Percentiles rank a stretch among this genome's conserved stretches.
phyloP scores from a whole-genome alignment of 768 basidiomycete genomes.

The Mycena leptocephala region DNA sequence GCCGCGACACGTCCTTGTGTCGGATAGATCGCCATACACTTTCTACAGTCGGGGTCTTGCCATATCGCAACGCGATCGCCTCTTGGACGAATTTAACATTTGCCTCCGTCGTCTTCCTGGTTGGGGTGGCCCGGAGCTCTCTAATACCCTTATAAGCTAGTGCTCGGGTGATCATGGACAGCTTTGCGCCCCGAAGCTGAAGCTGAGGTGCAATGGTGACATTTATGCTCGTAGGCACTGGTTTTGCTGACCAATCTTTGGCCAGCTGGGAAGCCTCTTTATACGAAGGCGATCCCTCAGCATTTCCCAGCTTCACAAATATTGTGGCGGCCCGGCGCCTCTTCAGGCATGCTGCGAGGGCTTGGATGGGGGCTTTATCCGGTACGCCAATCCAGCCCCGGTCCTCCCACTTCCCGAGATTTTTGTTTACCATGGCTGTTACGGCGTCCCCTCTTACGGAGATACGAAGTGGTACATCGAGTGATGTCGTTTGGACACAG shows the following conservation, averaged over 20 bases:
- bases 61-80: neutral
- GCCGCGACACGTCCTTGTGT: neutral
- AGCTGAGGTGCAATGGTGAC: neutral
- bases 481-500: neutral
- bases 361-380: neutral
- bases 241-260: neutral
- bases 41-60: neutral
- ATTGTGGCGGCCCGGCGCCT: neutral
- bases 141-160: neutral
- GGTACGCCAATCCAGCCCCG: constrained; percentile 10
- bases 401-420: constrained; percentile 4
- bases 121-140: neutral
- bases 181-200: neutral
- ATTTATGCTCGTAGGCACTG: neutral
- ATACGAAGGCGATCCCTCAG: neutral
- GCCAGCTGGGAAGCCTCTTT: neutral
- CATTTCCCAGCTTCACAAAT: neutral
- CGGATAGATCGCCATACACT: constrained; percentile 3
- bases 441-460: neutral
- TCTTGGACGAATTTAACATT: neutral
- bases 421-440: neutral
- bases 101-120: neutral
- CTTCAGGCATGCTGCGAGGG: neutral
- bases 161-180: neutral
- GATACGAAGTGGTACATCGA: neutral